phyloP scores from a whole-genome alignment of 306 rosid species.

The Prinsepia uniflora region DNA sequence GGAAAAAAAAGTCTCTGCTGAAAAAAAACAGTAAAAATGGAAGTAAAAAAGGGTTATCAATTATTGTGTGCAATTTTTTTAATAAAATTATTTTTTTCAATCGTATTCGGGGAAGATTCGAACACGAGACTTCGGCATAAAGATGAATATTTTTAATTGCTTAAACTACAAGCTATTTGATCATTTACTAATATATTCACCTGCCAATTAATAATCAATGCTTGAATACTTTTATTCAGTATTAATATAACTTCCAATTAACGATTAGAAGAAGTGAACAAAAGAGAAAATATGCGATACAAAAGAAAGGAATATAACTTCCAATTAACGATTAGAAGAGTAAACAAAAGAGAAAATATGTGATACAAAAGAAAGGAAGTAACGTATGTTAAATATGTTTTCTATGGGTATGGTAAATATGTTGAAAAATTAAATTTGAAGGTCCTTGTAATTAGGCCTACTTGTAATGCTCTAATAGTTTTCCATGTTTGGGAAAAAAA shows the following conservation, averaged over 20 bases:
- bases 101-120: too few species aligned
- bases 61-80: too few species aligned
- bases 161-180: too few species aligned
- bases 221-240: too few species aligned
- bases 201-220: too few species aligned
- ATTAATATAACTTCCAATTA: too few species aligned
- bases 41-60: neutral
- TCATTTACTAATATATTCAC: too few species aligned
- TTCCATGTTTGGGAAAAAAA: constrained; percentile 16
- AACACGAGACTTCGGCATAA: too few species aligned
- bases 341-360: neutral
- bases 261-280: neutral
- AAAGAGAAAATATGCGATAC: neutral
- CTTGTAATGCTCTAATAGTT: neutral
- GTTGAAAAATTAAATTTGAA: neutral
- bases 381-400: neutral
- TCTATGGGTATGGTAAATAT: neutral
- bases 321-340: too few species aligned
- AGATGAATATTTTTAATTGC: too few species aligned
- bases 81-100: too few species aligned
- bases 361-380: neutral
- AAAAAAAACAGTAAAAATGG: neutral
- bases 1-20: too few species aligned
- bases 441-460: neutral
- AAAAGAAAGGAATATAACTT: neutral